phyloP scores from a whole-genome alignment of 2,329 filamentous ascomycete species.

The Trichoderma koningiopsis region DNA sequence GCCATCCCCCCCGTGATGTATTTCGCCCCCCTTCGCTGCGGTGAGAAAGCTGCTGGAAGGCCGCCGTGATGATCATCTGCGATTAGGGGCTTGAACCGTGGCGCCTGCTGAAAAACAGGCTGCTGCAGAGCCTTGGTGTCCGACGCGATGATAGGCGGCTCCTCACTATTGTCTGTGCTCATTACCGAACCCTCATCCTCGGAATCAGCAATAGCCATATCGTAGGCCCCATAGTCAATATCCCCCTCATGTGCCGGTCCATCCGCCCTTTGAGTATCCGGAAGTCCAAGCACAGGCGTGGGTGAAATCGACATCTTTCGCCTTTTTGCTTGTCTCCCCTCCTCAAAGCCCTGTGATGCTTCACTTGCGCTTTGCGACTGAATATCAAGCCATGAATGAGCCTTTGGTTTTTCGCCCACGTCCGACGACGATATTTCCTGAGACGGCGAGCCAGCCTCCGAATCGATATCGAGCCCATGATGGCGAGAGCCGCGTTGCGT shows the following conservation, averaged over 20 bases:
- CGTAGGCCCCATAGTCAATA: neutral
- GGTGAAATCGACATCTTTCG: conserved; percentile 37
- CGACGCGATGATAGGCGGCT: neutral
- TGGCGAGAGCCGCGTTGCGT: conserved; percentile 27
- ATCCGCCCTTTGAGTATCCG: neutral
- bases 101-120: conserved; percentile 43
- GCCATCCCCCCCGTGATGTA: conserved; percentile 45
- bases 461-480: conserved; percentile 38
- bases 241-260: neutral
- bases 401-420: neutral
- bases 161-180: neutral
- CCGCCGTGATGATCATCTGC: conserved; percentile 30
- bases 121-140: conserved; percentile 33
- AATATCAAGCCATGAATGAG: neutral
- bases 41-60: conserved; percentile 40
- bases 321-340: conserved; percentile 33
- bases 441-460: conserved; percentile 30
- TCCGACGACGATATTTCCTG: conserved; percentile 20
- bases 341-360: neutral
- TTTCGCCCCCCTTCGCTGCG: conserved; percentile 40
- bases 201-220: neutral
- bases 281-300: conserved; percentile 26
- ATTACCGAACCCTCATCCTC: conserved; percentile 5
- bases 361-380: conserved; percentile 7
- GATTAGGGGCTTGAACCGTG: conserved; percentile 44